Evolutionary conservation across 352 stramenopile species (phyloP).

Genomic region (Pythium dissotocum): DNA sequence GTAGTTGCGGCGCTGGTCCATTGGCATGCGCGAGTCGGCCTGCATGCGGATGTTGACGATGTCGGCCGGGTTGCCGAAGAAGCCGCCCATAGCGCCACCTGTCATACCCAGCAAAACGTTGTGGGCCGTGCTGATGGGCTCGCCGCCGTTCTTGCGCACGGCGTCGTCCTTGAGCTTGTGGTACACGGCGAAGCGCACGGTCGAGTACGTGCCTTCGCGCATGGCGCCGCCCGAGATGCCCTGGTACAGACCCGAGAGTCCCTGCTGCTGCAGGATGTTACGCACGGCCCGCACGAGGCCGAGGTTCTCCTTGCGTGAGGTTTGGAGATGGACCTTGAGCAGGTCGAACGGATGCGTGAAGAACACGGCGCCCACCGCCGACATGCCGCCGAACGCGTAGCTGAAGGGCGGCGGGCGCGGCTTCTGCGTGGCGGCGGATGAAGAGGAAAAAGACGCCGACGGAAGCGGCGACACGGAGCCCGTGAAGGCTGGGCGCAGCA

Average conservation of each 20-base stretch:
- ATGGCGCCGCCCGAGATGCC: conserved; percentile 78
- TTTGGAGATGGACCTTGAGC: conserved; percentile 83
- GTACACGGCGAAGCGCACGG: conserved; percentile 83
- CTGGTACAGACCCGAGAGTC: conserved; percentile 71
- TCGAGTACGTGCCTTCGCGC: conserved; percentile 84
- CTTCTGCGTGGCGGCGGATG: conserved; percentile 1
- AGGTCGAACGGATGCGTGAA: conserved; percentile 87
- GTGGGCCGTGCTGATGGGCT: conserved; percentile 64
- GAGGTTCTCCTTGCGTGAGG: conserved; percentile 73
- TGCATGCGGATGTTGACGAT: conserved; percentile 89
- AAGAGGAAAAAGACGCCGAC: conserved; percentile 8
- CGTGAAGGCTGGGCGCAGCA: not conserved
- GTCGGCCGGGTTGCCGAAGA: conserved; percentile 72
- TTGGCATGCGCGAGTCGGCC: conserved; percentile 63
- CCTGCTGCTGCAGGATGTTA: conserved; percentile 64
- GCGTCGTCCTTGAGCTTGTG: conserved; percentile 82
- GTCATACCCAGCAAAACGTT: conserved; percentile 74
- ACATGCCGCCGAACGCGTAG: conserved; percentile 76
- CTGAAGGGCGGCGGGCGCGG: conserved; percentile 50
- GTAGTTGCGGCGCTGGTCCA: conserved; percentile 76
- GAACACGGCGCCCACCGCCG: conserved; percentile 80
- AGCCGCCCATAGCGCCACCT: conserved; percentile 64
- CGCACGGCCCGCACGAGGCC: conserved; percentile 48
- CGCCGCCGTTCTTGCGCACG: conserved; percentile 59
- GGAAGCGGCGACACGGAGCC: conserved; percentile 1